These are phyloP conservation scores for Penicillium manginii DNA, from an alignment of 495 filamentous ascomycete genomes.

Conservation along the genomic window DNA sequence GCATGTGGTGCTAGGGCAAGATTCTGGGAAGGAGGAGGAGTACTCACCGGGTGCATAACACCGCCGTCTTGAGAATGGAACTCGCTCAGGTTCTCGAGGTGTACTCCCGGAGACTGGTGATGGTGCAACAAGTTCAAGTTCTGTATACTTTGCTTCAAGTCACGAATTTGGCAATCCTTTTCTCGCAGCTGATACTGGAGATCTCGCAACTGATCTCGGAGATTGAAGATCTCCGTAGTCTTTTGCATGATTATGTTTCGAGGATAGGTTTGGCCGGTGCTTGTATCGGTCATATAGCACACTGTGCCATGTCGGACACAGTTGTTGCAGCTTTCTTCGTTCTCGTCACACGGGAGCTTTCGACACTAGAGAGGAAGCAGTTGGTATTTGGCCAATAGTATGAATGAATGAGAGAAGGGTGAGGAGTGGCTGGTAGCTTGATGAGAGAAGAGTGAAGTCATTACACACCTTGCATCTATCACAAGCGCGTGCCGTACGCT, in stretches of 20 bases:
- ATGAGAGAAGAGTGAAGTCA: neutral
- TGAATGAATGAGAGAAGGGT: neutral
- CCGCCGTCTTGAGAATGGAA: too few species aligned
- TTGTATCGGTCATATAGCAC: slow-evolving; percentile 83
- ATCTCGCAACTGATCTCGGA: too few species aligned
- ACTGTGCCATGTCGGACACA: slow-evolving; percentile 63
- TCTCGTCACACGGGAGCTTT: slow-evolving; percentile 81
- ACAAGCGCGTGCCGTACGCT: slow-evolving; percentile 83
- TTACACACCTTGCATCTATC: slow-evolving; percentile 82
- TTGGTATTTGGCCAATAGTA: neutral
- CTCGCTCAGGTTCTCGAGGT: too few species aligned
- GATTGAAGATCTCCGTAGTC: slow-evolving; percentile 1
- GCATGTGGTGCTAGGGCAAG: too few species aligned
- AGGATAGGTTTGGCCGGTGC: slow-evolving; percentile 79
- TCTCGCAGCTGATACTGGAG: neutral
- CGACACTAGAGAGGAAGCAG: slow-evolving; percentile 59
- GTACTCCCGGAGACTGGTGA: neutral
- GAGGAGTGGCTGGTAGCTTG: too few species aligned
- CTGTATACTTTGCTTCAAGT: neutral
- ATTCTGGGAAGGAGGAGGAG: too few species aligned
- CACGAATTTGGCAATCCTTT: neutral
- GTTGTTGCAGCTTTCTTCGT: slow-evolving; percentile 65
- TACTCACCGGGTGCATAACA: too few species aligned
- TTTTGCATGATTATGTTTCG: slow-evolving; percentile 53
- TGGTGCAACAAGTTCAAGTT: neutral